A percentile compares a stretch with the other conserved stretches of the same genome.
Conservation (phyloP, 164 flowering plant species). For the Sedum album region DNA sequence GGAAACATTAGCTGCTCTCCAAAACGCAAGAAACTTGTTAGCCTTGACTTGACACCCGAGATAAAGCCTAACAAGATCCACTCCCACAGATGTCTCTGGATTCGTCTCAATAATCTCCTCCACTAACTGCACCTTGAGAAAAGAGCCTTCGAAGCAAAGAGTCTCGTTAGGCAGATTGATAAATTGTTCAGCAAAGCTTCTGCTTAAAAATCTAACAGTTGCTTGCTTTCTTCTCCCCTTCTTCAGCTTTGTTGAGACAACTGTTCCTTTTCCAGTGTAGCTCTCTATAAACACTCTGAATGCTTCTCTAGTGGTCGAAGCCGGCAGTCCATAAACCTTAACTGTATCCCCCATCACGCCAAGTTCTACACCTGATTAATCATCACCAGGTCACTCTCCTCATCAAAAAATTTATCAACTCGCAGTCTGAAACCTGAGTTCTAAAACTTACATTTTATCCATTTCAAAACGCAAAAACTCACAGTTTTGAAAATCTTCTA, state of each 20-base stretch:
- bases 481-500: no score
- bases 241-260: conserved; percentile 20
- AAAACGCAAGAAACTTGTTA: conserved; percentile 34
- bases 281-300: conserved; percentile 46
- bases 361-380: conserved; percentile 10
- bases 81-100: conserved; percentile 30
- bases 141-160: conserved; percentile 30
- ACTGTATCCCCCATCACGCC: conserved; percentile 59
- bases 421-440: no score
- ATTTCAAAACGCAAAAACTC: no score
- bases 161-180: conserved; percentile 19
- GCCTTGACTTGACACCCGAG: conserved; percentile 61
- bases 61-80: conserved; percentile 28
- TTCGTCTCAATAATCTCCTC: conserved; percentile 38
- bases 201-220: conserved; percentile 56
- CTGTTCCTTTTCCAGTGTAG: conserved; percentile 41
- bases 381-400: no score
- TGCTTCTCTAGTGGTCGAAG: conserved; percentile 22
- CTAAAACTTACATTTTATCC: no score
- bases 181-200: no score
- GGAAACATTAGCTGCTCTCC: conserved; percentile 22
- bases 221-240: conserved; percentile 34
- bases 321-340: conserved; percentile 51
- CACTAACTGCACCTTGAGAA: conserved; percentile 31
- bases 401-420: neutral